Conservation (phyloP, 495 filamentous ascomycete species). For the Schizothecium vesticola region DNA sequence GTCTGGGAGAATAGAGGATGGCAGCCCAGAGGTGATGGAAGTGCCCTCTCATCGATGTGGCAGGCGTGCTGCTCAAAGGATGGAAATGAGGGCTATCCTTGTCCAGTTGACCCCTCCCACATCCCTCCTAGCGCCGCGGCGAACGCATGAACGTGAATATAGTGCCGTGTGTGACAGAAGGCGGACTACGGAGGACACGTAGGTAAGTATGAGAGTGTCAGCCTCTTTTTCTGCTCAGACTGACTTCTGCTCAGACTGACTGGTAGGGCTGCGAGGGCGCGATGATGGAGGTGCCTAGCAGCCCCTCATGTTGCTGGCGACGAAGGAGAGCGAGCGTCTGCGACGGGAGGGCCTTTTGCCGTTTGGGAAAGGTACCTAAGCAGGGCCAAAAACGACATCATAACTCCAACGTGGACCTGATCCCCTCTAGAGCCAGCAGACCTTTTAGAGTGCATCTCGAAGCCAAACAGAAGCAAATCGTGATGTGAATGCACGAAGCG, state of each 20-base stretch:
- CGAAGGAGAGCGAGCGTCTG: background rate
- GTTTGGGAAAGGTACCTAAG: background rate
- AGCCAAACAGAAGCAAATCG: background rate
- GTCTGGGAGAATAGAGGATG: background rate
- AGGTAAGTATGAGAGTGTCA: background rate
- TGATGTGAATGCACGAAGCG: background rate
- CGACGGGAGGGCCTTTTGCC: background rate
- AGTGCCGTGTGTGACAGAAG: background rate
- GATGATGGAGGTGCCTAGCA: background rate
- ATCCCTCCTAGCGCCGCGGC: background rate
- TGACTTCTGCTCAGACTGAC: too few species aligned
- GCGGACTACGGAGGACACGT: background rate
- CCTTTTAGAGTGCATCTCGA: background rate
- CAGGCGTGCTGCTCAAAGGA: background rate
- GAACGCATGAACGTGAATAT: background rate
- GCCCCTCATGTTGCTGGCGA: background rate
- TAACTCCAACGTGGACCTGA: background rate
- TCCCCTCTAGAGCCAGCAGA: too few species aligned
- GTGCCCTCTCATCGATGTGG: background rate
- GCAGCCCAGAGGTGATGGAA: background rate
- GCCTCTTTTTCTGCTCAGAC: background rate
- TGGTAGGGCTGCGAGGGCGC: background rate
- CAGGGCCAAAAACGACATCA: background rate
- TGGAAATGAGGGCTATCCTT: too few species aligned
- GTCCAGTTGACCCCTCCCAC: background rate